Percentiles rank a stretch among this genome's conserved stretches.
These are phyloP conservation scores for Camellia lanceoleosa DNA, from an alignment of 148 eudicot genomes.

Conservation along the genomic window DNA sequence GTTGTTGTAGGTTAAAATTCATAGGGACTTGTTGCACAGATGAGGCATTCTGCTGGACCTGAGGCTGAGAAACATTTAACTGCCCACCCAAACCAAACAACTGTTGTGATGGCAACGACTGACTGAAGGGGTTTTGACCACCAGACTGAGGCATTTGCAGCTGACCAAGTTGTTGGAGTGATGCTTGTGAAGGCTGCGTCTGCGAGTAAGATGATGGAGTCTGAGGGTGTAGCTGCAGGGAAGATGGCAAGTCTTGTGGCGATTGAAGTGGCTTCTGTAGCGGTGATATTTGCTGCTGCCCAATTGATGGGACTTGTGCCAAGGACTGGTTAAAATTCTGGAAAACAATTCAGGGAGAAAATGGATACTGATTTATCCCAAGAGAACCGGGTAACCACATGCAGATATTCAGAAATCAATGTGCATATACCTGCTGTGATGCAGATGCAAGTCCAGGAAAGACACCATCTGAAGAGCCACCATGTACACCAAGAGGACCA, in stretches of 20 bases:
- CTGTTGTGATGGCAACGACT: constrained; percentile 46
- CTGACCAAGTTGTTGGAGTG: constrained; percentile 45
- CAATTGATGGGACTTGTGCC: constrained; percentile 36
- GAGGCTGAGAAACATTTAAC: constrained; percentile 41
- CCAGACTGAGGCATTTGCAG: constrained; percentile 35
- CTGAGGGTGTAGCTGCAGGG: constrained; percentile 45
- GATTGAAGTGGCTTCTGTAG: constrained; percentile 56
- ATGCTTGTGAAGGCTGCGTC: constrained; percentile 32
- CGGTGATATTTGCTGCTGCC: constrained; percentile 54
- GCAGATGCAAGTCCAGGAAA: constrained; percentile 36
- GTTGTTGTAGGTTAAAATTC: constrained; percentile 26
- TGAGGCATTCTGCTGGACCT: constrained; percentile 45
- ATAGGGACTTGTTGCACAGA: constrained; percentile 39
- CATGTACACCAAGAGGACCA: constrained; percentile 38
- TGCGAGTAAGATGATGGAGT: constrained; percentile 40
- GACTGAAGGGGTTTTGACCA: constrained; percentile 46
- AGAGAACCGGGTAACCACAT: not conserved
- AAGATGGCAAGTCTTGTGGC: constrained; percentile 49
- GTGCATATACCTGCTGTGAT: constrained; percentile 40
- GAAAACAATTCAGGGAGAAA: not conserved
- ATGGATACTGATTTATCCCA: not conserved
- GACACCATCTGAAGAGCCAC: constrained; percentile 44
- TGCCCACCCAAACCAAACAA: constrained; percentile 35
- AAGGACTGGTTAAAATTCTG: constrained; percentile 46
- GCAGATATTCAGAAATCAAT: not conserved